Evolutionary conservation across 2,329 filamentous ascomycete genomes (phyloP), one percentile per base, ranked within the genome.

Genomic region (Phaeoacremonium minimum): DNA sequence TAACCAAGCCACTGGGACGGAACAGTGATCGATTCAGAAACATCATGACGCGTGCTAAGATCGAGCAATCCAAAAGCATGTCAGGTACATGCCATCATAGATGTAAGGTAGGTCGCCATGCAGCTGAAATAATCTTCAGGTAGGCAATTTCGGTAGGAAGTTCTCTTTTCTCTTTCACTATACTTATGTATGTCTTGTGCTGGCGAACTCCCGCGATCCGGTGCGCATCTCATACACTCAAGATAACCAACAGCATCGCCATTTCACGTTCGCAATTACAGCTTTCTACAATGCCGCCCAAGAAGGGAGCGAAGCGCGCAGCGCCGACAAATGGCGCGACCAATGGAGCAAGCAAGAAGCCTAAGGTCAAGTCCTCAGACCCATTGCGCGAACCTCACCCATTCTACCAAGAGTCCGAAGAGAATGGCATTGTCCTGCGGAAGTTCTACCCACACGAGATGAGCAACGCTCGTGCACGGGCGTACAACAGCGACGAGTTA

Each of bases 371-470:
- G 9, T 45, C 37, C 30, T 43, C 43, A 19, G 58, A 63, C 35
- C 58, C 57, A 17, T 49, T 74, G 35, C 63, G 60, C 22, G 52
- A 59, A 16, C 71, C 70, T 0, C 73, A 76, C 41, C 67, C 65
- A 9, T 64, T 65, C 29, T 53, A 66, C n/a, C 50, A 57, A 13
- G 59, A 67, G 15, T 61, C 69, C 7, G 71, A 75, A 44, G 59
- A 68, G 15, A 47, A 82, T 46, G 81, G 80, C 14, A 79, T 87
- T 33, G 77, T 87, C 0, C 66, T 84, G 22, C 79, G 83, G 28
- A 73, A 85, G 32, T 95, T 82, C 63, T 96, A 95, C 49, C 88
- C 88, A 0, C 75, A 77, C 1, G 88, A 95, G 55, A 94, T 96
- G 82, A 85, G 74, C 63, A 93, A 88, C 50, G 77, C 75, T 33